Conservation (phyloP, 345 rosid species). For the Anastatica hierochuntica region DNA sequence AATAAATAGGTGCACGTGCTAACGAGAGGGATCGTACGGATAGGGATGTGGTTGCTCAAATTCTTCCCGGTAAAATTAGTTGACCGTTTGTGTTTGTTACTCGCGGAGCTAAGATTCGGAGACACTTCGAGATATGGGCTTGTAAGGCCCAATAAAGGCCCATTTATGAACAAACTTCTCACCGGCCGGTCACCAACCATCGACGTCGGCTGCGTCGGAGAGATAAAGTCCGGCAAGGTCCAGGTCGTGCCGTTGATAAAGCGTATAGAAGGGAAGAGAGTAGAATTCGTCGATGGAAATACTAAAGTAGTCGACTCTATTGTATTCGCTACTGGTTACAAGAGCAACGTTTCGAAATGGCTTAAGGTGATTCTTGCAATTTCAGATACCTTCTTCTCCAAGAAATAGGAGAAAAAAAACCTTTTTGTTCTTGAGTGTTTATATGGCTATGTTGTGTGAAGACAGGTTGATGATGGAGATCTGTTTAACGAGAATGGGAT, state of each 20-base stretch:
- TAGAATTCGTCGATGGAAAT: constrained; percentile 26
- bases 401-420: not conserved
- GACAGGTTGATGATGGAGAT: constrained; percentile 17
- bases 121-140: constrained; percentile 33
- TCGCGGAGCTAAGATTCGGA: constrained; percentile 16
- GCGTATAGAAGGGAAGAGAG: constrained; percentile 20
- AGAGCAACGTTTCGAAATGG: constrained; percentile 42
- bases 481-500: constrained; percentile 23
- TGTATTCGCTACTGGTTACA: constrained; percentile 53
- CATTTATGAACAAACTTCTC: constrained; percentile 25
- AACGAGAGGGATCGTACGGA: constrained; percentile 23
- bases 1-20: constrained; percentile 28
- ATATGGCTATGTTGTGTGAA: not conserved
- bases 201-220: constrained; percentile 37
- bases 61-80: constrained; percentile 20
- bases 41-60: constrained; percentile 23
- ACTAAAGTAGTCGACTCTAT: constrained; percentile 28
- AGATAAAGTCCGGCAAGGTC: constrained; percentile 32
- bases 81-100: constrained; percentile 20
- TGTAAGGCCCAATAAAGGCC: constrained; percentile 31
- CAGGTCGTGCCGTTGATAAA: constrained; percentile 29
- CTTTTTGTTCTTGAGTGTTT: constrained; percentile 2
- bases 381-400: no score
- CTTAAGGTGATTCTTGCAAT: constrained; percentile 30
- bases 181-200: constrained; percentile 44